Conservation (phyloP, 2,329 filamentous ascomycete genomes). For the Ophiostoma australiae region DNA sequence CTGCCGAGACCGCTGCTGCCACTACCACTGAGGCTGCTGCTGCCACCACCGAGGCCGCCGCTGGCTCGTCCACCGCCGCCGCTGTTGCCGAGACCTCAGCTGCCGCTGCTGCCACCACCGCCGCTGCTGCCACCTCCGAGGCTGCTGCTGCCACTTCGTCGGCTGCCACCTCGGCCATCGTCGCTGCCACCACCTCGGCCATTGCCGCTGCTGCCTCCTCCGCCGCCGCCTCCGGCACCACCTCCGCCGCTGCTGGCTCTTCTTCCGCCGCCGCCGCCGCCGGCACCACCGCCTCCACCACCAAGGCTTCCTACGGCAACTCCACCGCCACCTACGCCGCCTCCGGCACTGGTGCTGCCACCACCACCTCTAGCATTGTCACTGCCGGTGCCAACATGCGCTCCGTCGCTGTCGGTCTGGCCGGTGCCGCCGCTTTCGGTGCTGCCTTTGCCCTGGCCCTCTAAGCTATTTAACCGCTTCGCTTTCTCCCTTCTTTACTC, state of each 20-base stretch:
- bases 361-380: conserved; percentile 20
- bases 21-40: conserved; percentile 9
- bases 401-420: conserved; percentile 20
- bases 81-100: neutral
- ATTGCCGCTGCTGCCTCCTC: conserved; percentile 16
- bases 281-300: neutral
- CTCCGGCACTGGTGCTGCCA: conserved; percentile 15
- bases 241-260: neutral
- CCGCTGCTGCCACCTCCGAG: conserved; percentile 20
- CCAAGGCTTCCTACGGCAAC: conserved; percentile 2
- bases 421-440: conserved; percentile 23
- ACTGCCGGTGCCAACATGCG: conserved; percentile 25
- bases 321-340: conserved; percentile 3
- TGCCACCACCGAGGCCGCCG: conserved; percentile 1
- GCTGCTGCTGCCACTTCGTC: neutral
- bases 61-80: conserved; percentile 2
- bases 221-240: neutral
- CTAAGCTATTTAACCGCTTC: conserved; percentile 18
- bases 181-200: conserved; percentile 16
- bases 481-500: neutral
- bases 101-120: conserved; percentile 11
- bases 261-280: neutral
- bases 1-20: conserved; percentile 18
- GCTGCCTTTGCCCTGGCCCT: conserved; percentile 23
- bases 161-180: neutral